Conservation (phyloP, 306 rosid species). For the Myrica gale region DNA sequence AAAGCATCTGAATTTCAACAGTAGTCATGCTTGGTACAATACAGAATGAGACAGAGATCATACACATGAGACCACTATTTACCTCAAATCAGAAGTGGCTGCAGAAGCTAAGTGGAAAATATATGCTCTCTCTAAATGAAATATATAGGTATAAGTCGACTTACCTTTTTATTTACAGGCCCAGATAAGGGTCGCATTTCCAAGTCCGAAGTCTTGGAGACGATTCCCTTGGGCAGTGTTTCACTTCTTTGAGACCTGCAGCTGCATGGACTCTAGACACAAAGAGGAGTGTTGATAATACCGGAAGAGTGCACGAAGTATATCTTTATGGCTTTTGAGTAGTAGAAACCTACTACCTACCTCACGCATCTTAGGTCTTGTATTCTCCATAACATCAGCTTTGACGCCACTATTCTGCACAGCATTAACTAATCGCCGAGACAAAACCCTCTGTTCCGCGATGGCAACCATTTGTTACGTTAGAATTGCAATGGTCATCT, state of each 20-base stretch:
- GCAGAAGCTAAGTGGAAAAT: neutral
- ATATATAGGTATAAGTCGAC: neutral
- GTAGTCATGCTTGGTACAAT: neutral
- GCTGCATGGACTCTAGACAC: constrained; percentile 16
- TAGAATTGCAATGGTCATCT: neutral
- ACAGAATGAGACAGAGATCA: neutral
- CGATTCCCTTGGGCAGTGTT: constrained; percentile 41
- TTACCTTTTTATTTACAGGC: constrained; percentile 1
- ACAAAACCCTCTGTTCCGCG: constrained; percentile 24
- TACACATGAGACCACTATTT: neutral
- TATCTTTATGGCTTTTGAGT: neutral
- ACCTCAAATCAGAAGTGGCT: neutral
- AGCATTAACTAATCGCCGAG: constrained; percentile 20
- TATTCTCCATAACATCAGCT: constrained; percentile 8
- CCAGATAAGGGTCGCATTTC: constrained; percentile 47
- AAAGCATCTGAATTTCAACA: too few relatives aligned
- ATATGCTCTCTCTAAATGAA: neutral
- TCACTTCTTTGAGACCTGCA: constrained; percentile 28
- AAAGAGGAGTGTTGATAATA: neutral
- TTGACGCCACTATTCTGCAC: constrained; percentile 7
- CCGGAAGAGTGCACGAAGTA: neutral
- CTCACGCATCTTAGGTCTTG: constrained; percentile 21
- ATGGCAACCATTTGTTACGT: neutral
- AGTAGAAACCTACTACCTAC: constrained; percentile 33
- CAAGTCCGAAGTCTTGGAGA: constrained; percentile 38